These are phyloP conservation scores for Prunus yedoensis DNA, from an alignment of 331 rosid species.

Conservation along the genomic window DNA sequence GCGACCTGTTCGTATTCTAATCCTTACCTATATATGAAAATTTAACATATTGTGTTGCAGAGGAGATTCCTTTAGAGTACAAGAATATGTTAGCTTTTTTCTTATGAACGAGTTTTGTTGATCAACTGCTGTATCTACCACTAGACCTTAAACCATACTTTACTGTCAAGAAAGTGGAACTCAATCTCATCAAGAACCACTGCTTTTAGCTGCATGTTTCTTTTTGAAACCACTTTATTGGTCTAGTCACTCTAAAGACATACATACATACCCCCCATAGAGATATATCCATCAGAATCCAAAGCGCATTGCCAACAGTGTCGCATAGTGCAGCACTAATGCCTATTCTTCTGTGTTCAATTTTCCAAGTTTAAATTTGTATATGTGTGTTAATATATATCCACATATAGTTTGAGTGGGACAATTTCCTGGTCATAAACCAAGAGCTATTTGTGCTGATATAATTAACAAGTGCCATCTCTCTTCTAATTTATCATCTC, in stretches of 20 bases:
- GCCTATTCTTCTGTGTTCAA: neutral
- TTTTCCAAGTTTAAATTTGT: too few species aligned
- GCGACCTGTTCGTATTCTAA: neutral
- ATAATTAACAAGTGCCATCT: too few species aligned
- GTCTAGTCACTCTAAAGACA: neutral
- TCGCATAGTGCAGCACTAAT: neutral
- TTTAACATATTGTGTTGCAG: too few species aligned
- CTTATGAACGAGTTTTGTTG: neutral
- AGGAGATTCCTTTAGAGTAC: too few species aligned
- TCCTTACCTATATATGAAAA: too few species aligned
- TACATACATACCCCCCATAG: neutral
- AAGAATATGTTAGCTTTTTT: neutral
- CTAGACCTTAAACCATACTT: neutral
- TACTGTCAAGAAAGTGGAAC: constrained; percentile 5
- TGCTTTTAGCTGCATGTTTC: neutral
- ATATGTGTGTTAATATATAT: too few species aligned
- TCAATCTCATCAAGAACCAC: neutral
- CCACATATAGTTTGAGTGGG: too few species aligned
- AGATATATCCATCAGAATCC: neutral
- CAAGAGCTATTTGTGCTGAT: too few species aligned
- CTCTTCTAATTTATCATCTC: too few species aligned
- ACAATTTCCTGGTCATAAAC: too few species aligned
- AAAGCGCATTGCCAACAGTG: neutral
- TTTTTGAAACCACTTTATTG: neutral
- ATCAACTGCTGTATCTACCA: neutral